Conservation (phyloP, 306 rosid species). For the Prunus mume region DNA sequence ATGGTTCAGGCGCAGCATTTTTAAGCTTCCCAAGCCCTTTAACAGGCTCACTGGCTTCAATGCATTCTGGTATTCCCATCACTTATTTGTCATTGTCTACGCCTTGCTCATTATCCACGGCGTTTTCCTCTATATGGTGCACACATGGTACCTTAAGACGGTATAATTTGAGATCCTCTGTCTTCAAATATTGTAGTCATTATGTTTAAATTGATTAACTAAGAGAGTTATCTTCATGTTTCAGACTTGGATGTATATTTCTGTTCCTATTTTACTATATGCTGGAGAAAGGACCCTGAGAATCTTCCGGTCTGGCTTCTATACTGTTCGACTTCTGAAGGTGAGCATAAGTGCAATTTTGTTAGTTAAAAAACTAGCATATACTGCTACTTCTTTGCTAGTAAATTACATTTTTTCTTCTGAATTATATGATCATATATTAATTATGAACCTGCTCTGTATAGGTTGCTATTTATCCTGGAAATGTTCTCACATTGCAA, state of each 20-base stretch:
- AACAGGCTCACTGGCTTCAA: constrained; percentile 90
- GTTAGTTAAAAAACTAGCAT: constrained; percentile 1
- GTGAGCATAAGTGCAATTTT: constrained; percentile 37
- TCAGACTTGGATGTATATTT: constrained; percentile 97
- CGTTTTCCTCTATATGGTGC: constrained; percentile 59
- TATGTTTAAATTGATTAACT: not conserved
- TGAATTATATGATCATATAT: not conserved
- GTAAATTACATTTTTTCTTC: not conserved
- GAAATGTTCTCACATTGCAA: constrained; percentile 91
- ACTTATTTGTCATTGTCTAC: constrained; percentile 88
- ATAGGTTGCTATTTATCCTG: constrained; percentile 96
- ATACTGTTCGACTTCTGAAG: constrained; percentile 76
- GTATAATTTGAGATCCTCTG: constrained; percentile 33
- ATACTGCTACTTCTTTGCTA: not conserved
- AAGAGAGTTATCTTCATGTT: constrained; percentile 12
- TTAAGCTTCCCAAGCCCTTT: constrained; percentile 91
- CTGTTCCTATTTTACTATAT: constrained; percentile 82
- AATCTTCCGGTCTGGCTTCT: constrained; percentile 84
- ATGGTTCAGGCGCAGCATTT: constrained; percentile 81
- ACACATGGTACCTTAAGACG: constrained; percentile 73
- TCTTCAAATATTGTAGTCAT: not conserved
- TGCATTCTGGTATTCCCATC: constrained; percentile 99
- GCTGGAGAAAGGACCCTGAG: constrained; percentile 91
- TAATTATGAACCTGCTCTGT: constrained; percentile 1
- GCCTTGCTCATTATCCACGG: constrained; percentile 84